Evolutionary conservation across 257 asterid species (phyloP), one percentile per base, ranked within the genome.

Genomic region (Forsythia viridissima): DNA sequence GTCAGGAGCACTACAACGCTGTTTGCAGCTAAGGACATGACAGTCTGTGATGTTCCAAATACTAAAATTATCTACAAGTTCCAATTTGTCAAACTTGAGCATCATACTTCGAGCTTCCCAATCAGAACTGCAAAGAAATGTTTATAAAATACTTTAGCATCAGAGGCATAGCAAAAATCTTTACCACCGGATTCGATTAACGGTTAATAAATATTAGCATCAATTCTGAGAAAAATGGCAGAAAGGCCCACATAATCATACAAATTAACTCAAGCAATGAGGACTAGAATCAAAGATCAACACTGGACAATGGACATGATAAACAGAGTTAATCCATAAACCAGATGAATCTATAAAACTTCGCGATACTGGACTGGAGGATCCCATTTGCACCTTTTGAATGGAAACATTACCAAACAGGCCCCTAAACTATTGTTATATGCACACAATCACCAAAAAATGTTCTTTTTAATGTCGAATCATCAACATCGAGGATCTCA

Each of bases 1-100:
- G 73, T 86, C 86, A 75, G 96, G 93, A 73, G 86, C 83, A 80
- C 86, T 87, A 83, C 97, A 96, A 12, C 75, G 87, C 71, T 77
- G 84, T 80, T 78, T 81, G 80, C 99, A 96, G 77, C 90, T 92
- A 78, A 93, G 84, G 77, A 86, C 92, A 21, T 96, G 94, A 82
- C 99, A 96, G 78, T 91, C 97, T 34, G 89, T 79, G 67, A 91
- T 86, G 73, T 86, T 87, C 98, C 97, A 93, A 80, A 88, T 83
- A 80, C 82, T 75, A 70, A 37, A 51, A 55, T 85, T 72, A 77
- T 89, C 89, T 76, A 76, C 83, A 41, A 48, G 76, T 72, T 85
- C 89, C 83, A 80, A 79, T 57, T 84, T 75, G 44, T 48, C 72
- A 81, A 84, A 79, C 38, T 83, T 80, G 74, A 90, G 89, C 85